Conservation (phyloP, 1,139 yeast genomes). For the Saccharomyces pastorianus region DNA sequence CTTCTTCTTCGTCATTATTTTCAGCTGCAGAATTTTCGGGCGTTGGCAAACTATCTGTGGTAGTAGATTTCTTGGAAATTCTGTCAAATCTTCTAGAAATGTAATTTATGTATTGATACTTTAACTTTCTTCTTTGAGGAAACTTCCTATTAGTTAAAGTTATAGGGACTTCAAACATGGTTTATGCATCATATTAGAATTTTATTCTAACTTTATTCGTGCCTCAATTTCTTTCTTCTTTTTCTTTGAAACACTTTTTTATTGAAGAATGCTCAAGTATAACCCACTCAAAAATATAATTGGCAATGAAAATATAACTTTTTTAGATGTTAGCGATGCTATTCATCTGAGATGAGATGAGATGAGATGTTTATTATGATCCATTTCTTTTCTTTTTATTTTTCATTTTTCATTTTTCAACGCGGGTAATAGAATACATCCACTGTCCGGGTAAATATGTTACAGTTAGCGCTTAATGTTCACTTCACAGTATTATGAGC, state of each 20-base stretch:
- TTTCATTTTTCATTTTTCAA: background rate
- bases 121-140: conserved; percentile 21
- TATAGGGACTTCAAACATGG: conserved; percentile 28
- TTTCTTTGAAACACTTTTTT: background rate
- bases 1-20: conserved; percentile 8
- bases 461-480: background rate
- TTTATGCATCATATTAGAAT: background rate
- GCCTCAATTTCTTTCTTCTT: background rate
- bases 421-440: background rate
- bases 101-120: conserved; percentile 25
- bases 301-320: background rate
- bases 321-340: background rate
- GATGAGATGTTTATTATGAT: conserved; percentile 4
- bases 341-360: conserved; percentile 9
- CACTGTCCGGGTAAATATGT: background rate
- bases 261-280: background rate
- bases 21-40: conserved; percentile 26
- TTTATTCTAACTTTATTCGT: background rate
- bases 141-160: conserved; percentile 12
- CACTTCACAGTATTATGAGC: background rate
- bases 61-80: conserved; percentile 5
- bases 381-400: background rate
- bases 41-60: conserved; percentile 17
- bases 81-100: conserved; percentile 14
- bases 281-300: background rate